Base-by-base conservation (phyloP, 2,329 filamentous ascomycete genomes). In the Aspergillus udagawae region DNA sequence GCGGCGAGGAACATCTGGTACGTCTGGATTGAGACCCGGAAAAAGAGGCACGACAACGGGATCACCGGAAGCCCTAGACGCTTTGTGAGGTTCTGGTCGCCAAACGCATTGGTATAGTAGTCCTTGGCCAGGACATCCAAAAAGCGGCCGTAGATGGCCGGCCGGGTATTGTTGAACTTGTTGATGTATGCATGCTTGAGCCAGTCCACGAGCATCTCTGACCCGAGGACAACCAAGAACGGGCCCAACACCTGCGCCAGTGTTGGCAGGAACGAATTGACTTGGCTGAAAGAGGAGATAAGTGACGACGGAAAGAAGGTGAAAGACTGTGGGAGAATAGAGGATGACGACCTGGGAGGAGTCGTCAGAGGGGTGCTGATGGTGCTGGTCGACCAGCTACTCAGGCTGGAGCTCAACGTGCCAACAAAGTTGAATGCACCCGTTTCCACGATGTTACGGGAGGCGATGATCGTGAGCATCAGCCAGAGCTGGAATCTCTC, bases 1-100 rank as follows among this genome's bases (percentile, higher is more conserved):
- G 91, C 92, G 3, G 92, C 90, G 14, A 97, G 83, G 69, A 97
- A 96, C 93, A 97, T 97, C 75, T 97, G 90, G 74, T 97, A 99
- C 6, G 93, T 97, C 72, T 99, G 94, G 47, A 97, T 83, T 1
- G 91, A 92, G 49, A 95, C 91, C 47, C 95, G 87, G 72, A 99
- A 94, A 75, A 99, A 97, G 50, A 99, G 75, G 65, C 92, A 97
- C 1, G 92, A 93, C 0, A 99, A 81, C 0, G 94, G 94, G 49
- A 99, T 89, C 29, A 97, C 88, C 0, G 94, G 94, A 0, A 99
- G 80, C 0, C 94, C 94, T 0, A 99, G 84, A 20, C 94, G 86
- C 57, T 92, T 90, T 3, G 91, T 96, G 1, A 99, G 80, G 25
- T 95, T 93, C 27, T 94, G 92, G 25, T 95, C 89, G 12, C 88